Percentiles rank a stretch among this genome's conserved stretches.
Conservation (phyloP, 140 eudicot species). For the Flaveria floridana region DNA sequence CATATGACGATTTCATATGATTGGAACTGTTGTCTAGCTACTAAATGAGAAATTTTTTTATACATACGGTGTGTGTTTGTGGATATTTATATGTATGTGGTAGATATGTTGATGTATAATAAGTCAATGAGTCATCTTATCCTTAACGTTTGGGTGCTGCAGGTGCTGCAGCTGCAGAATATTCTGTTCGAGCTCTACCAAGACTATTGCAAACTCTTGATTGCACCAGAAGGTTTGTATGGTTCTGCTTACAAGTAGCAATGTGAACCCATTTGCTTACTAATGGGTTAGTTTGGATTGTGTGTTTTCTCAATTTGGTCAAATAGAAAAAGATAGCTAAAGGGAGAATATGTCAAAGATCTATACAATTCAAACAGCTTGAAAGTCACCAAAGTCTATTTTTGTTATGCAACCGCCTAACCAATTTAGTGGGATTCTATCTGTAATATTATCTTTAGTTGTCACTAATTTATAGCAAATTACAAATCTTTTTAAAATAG, state of each 20-base stretch:
- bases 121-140: not conserved
- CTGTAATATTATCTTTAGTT: not conserved
- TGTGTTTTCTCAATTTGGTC: not conserved
- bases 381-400: not conserved
- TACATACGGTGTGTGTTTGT: not conserved
- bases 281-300: not conserved
- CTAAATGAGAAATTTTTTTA: not conserved
- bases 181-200: slow-evolving; percentile 86
- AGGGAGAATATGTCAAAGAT: not conserved
- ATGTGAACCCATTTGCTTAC: slow-evolving; percentile 3
- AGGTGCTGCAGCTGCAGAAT: slow-evolving; percentile 99
- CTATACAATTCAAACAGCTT: slow-evolving; percentile 4
- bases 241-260: slow-evolving; percentile 12
- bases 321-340: not conserved
- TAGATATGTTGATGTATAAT: slow-evolving; percentile 5
- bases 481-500: not conserved
- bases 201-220: slow-evolving; percentile 49
- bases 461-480: no score
- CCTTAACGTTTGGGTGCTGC: slow-evolving; percentile 31
- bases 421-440: not conserved
- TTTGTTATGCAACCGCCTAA: slow-evolving; percentile 1
- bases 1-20: slow-evolving; percentile 9
- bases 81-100: not conserved
- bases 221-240: slow-evolving; percentile 48
- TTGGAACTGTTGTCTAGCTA: not conserved